phyloP scores from a whole-genome alignment of 257 asterid species.

The Solanum etuberosum region DNA sequence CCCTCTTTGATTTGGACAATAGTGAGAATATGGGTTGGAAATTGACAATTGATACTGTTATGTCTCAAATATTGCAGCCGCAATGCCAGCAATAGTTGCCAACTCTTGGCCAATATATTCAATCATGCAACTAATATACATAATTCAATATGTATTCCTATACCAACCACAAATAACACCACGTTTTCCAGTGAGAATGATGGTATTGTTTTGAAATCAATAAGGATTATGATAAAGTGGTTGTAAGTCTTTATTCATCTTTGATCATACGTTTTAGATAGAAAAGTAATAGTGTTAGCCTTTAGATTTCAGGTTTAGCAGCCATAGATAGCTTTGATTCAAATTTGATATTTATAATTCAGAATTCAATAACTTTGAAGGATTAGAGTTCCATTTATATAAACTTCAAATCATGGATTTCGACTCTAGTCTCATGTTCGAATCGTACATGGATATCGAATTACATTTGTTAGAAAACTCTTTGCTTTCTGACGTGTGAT shows the following conservation, averaged over 20 bases:
- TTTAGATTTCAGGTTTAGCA: fast-evolving
- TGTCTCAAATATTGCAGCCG: background rate
- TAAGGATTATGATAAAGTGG: fast-evolving
- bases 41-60: background rate
- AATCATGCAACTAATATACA: background rate
- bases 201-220: background rate
- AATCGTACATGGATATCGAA: background rate
- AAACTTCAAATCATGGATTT: background rate
- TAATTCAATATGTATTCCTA: background rate
- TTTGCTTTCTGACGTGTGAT: background rate
- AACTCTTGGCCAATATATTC: background rate
- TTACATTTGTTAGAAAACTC: background rate
- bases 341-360: background rate
- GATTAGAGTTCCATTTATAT: background rate
- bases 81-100: background rate
- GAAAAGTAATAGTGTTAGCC: no score
- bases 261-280: background rate
- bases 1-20: background rate
- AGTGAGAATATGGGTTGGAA: background rate
- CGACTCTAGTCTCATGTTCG: background rate
- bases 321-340: background rate
- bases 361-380: background rate
- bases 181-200: background rate
- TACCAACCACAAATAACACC: background rate
- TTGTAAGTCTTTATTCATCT: fast-evolving